Percentiles rank a stretch among this genome's conserved stretches.
phyloP scores from a whole-genome alignment of 768 basidiomycete species.

The Mrakia frigida region DNA sequence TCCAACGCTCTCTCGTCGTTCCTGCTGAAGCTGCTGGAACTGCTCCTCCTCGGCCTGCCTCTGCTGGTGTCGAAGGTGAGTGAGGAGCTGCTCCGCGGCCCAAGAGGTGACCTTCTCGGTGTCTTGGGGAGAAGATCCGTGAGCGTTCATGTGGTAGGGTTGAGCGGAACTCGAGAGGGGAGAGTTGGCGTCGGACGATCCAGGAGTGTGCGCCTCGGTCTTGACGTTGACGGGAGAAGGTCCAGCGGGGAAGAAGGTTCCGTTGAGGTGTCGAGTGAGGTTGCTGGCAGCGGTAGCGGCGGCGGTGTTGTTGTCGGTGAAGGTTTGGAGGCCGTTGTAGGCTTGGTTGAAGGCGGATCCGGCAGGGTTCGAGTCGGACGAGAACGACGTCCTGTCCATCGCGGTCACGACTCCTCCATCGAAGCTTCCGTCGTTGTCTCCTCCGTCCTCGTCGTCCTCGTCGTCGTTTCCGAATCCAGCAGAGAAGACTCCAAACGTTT shows the following conservation, averaged over 20 bases:
- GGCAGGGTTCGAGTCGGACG: slow-evolving; percentile 4
- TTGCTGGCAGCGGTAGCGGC: not conserved
- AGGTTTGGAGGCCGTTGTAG: not conserved
- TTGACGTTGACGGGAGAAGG: slow-evolving; percentile 10
- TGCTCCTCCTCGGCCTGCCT: slow-evolving; percentile 31
- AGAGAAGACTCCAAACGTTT: slow-evolving; percentile 30
- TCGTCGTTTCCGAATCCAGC: slow-evolving; percentile 31
- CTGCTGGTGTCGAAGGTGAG: slow-evolving; percentile 31
- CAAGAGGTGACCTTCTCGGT: slow-evolving; percentile 29
- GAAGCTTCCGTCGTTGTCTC: slow-evolving; percentile 25
- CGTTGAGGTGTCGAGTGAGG: not conserved
- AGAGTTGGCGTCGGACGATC: slow-evolving; percentile 14
- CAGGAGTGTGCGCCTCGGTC: slow-evolving; percentile 15
- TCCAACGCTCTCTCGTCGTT: not conserved
- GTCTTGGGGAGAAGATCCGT: not conserved
- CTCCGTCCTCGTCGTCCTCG: slow-evolving; percentile 36
- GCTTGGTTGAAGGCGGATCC: slow-evolving; percentile 1
- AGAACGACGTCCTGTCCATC: not conserved
- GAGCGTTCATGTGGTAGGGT: not conserved
- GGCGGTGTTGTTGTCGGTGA: slow-evolving; percentile 2
- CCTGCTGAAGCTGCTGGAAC: slow-evolving; percentile 14
- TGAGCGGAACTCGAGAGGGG: slow-evolving; percentile 8
- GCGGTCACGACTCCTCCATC: not conserved
- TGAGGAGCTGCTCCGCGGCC: slow-evolving; percentile 28
- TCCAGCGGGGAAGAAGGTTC: slow-evolving; percentile 17